Conservation (phyloP, 1,284 basidiomycete genomes). For the Cutaneotrichosporon arboriforme region DNA sequence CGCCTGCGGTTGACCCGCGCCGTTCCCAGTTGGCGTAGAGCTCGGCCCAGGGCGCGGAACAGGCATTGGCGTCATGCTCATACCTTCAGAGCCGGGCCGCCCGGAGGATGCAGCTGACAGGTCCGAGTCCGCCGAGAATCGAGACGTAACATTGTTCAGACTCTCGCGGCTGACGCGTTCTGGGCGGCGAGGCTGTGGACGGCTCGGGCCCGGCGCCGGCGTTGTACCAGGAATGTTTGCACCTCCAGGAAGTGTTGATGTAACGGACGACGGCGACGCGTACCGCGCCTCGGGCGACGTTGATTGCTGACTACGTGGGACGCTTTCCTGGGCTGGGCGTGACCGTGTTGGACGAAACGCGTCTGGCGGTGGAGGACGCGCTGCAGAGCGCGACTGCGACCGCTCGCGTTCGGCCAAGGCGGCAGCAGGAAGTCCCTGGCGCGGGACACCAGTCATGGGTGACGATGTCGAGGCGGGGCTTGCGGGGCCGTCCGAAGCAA, state of each 20-base stretch:
- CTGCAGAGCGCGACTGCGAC: neutral
- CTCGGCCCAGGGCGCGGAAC: neutral
- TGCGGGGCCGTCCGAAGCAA: slow-evolving; percentile 8
- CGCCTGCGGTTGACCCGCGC: neutral
- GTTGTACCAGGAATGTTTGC: neutral
- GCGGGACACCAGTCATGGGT: slow-evolving; percentile 2
- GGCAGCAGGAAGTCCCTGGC: slow-evolving; percentile 8
- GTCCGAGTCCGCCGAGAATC: slow-evolving; percentile 43
- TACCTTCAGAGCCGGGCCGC: neutral
- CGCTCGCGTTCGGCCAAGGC: slow-evolving; percentile 30
- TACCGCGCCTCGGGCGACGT: too few species aligned
- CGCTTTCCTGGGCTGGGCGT: slow-evolving; percentile 1
- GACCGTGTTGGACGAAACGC: slow-evolving; percentile 44
- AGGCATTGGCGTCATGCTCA: neutral
- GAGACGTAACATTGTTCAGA: slow-evolving; percentile 19
- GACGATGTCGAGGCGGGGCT: slow-evolving; percentile 16
- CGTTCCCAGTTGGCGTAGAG: neutral
- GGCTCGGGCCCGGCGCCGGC: neutral
- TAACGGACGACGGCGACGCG: too few species aligned
- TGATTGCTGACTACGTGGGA: neutral
- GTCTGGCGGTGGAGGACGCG: slow-evolving; percentile 43
- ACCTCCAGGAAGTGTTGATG: too few species aligned
- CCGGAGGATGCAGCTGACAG: slow-evolving; percentile 8
- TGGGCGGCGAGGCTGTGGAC: slow-evolving; percentile 13
- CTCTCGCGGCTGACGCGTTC: slow-evolving; percentile 33